Evolutionary conservation across 2,329 filamentous ascomycete genomes (phyloP).

Genomic region (Penicillium carneum): DNA sequence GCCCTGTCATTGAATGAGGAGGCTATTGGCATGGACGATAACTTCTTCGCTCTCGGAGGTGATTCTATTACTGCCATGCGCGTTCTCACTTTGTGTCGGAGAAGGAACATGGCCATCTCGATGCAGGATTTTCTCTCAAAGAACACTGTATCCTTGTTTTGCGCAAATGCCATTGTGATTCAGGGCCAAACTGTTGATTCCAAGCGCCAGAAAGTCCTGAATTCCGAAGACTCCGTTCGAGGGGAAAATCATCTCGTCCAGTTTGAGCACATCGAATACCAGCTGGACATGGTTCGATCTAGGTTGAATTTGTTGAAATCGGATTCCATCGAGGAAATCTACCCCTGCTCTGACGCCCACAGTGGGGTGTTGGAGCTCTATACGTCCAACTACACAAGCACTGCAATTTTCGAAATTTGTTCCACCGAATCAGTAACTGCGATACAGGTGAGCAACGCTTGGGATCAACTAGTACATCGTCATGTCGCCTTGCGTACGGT

Average conservation of each 20-base stretch:
- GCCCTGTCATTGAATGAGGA: constrained; percentile 18
- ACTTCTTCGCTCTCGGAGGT: constrained; percentile 51
- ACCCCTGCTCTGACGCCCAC: constrained; percentile 16
- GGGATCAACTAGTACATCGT: constrained; percentile 7
- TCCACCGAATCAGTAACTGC: background rate
- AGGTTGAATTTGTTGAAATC: background rate
- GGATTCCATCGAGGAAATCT: constrained; percentile 4
- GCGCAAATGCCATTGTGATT: background rate
- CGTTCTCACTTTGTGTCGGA: constrained; percentile 48
- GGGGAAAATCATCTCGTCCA: background rate
- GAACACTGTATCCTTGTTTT: constrained; percentile 8
- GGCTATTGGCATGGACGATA: constrained; percentile 30
- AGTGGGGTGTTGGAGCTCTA: constrained; percentile 17
- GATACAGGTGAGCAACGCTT: constrained; percentile 5
- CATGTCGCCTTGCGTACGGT: constrained; percentile 11
- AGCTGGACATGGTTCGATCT: constrained; percentile 5
- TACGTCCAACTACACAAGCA: constrained; percentile 10
- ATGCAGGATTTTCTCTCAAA: constrained; percentile 3
- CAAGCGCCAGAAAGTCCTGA: background rate
- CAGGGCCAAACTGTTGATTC: background rate
- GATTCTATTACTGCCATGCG: constrained; percentile 56
- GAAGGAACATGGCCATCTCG: constrained; percentile 27
- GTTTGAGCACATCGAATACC: background rate
- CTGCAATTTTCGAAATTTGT: background rate
- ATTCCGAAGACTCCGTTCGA: background rate